Evolutionary conservation across 495 filamentous ascomycete species (phyloP).

Genomic region (Aspergillus kassunensis): DNA sequence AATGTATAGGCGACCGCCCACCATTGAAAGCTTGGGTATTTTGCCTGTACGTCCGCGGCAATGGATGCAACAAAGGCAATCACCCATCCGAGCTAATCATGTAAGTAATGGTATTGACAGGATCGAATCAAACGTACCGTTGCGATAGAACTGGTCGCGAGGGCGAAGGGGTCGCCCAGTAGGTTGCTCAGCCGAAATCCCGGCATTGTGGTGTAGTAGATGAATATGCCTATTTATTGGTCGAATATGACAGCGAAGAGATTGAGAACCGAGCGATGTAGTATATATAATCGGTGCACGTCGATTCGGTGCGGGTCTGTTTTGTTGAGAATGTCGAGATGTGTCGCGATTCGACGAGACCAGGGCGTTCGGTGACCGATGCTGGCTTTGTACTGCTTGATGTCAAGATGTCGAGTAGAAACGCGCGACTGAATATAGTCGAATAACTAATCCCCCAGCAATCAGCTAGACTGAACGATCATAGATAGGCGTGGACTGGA

Average conservation of each 20-base stretch:
- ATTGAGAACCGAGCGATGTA: neutral
- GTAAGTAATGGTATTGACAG: neutral
- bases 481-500: slow-evolving; percentile 9
- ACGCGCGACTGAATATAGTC: slow-evolving; percentile 5
- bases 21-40: slow-evolving; percentile 84
- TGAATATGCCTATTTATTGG: slow-evolving; percentile 70
- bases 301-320: neutral
- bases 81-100: slow-evolving; percentile 78
- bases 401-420: neutral
- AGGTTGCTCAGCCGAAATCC: slow-evolving; percentile 81
- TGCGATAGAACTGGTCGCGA: slow-evolving; percentile 90
- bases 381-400: neutral
- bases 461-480: slow-evolving; percentile 13
- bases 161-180: slow-evolving; percentile 91
- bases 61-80: slow-evolving; percentile 85
- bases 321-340: neutral
- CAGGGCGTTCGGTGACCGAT: slow-evolving; percentile 5
- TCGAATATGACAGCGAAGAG: slow-evolving; percentile 29
- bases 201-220: slow-evolving; percentile 35
- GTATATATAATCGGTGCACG: slow-evolving; percentile 8
- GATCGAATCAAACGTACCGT: slow-evolving; percentile 56
- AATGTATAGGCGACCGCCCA: slow-evolving; percentile 85
- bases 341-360: slow-evolving; percentile 6
- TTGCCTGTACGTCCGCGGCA: slow-evolving; percentile 57
- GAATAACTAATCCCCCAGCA: slow-evolving; percentile 1